Base-by-base conservation (phyloP, 23 red algal genomes). In the Agarophyton chilense region DNA sequence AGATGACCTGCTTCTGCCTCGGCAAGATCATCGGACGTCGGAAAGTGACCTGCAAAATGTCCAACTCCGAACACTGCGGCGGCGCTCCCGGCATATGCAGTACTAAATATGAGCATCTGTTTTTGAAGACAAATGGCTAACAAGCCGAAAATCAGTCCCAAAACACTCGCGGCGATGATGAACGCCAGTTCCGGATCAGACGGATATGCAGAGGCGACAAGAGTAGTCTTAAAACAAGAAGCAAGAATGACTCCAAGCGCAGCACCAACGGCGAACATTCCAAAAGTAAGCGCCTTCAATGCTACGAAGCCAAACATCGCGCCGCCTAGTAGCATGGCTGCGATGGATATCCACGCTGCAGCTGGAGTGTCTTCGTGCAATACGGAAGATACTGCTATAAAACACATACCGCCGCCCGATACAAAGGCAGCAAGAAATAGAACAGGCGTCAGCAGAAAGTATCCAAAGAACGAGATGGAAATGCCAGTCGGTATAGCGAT, bases 51-150 rank as follows among this genome's bases (percentile, higher is more conserved):
- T 8, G 77, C 88, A 72, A 91, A 74, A 39, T 68, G 74, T 1
- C 88, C 88, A 55, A 91, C 54, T 36, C 88, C 88, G 38, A 81
- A 91, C 46, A 56, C 58, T 34, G 51, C 56, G 8, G 57, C 88
- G 33, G 34, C 47, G 32, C 51, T 57, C 2, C 88, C 88, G 52
- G 88, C 75, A 46, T 91, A 91, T n/a, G 88, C 75, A 26, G 74
- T 91, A 28, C 42, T 81, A 46, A 91, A 82, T 22, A 91, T 91
- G 60, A 91, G 76, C 88, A 91, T 91, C 60, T 91, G 55, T 52
- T 91, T 91, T 44, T 72, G 74, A 49, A 91, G 65, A 61, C 60
- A 82, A 18, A 91, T 17, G 24, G 88, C 75, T 17, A 91, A 38
- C 12, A 82, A 19, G 16, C 88, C 88, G 51, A 91, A 82, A 39